Conservation (phyloP, 2,329 filamentous ascomycete genomes). For the Alternaria panax region DNA sequence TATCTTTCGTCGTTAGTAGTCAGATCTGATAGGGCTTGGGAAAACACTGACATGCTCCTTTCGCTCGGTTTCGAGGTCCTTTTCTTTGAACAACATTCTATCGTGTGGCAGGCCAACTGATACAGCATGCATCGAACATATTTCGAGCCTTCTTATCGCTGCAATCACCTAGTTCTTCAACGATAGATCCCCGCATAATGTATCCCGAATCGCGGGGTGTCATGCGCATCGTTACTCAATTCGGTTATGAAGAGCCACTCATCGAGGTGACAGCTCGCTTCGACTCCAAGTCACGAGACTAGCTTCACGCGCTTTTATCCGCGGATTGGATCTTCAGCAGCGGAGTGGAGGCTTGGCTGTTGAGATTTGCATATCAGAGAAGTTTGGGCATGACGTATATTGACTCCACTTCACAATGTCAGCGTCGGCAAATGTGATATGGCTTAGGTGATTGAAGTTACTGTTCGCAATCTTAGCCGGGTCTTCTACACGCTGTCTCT, state of each 20-base stretch:
- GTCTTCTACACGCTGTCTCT: neutral
- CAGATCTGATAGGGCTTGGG: accelerated
- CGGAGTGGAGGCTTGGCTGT: conserved; percentile 4
- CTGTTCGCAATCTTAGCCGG: neutral
- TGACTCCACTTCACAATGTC: conserved; percentile 3
- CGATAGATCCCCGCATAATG: conserved; percentile 10
- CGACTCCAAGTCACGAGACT: neutral
- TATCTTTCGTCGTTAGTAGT: neutral
- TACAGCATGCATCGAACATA: neutral
- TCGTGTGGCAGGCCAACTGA: accelerated
- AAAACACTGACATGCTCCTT: neutral
- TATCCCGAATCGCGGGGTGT: conserved; percentile 16
- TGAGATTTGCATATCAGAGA: neutral
- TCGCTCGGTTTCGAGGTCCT: conserved; percentile 1
- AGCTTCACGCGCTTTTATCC: neutral
- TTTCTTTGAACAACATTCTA: neutral
- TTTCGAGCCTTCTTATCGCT: neutral
- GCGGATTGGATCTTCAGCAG: neutral
- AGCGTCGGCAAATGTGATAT: neutral
- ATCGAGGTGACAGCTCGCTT: neutral
- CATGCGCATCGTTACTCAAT: conserved; percentile 5
- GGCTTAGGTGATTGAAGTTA: neutral
- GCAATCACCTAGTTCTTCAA: conserved; percentile 2
- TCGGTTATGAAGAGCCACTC: neutral
- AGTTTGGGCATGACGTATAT: neutral